Evolutionary conservation across 164 flowering plant species (phyloP), one percentile per base, ranked within the genome.

Genomic region (Chimonanthus praecox): DNA sequence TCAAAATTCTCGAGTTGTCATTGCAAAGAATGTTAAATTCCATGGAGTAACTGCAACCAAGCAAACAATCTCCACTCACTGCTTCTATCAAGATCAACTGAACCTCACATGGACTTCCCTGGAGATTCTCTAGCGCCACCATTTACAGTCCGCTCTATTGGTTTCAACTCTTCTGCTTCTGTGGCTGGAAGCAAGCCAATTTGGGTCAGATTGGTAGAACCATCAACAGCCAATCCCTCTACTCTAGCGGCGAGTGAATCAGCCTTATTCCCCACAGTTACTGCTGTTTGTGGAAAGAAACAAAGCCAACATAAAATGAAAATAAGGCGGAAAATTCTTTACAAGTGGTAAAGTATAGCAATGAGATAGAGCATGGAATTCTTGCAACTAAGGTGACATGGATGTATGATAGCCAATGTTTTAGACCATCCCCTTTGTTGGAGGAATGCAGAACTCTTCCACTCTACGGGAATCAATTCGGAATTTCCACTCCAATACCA

Each of bases 61-160:
- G 33, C 33, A 33, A 33, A 33, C 7, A 16, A 8, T 62, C 33
- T 62, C 7, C 65, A 20, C 6, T 62, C 65, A n/a, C 47, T 10
- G 21, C 11, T 11, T 66, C n/a, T 18, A 66, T 33, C 48, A 15
- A 66, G 68, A 44, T 44, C 4, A 66, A 45, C 47, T 10, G 4
- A 9, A 15, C 45, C 73, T 54, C 73, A 77, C 15, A 64, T 58
- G 46, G 69, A 73, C 16, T 71, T 71, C 69, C 45, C 64, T 21
- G 48, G 18, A 20, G 64, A 18, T 58, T 45, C 16, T 62, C 49
- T 61, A 50, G 71, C 58, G 21, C 20, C 33, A 21, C 48, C 67
- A 43, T 74, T 62, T 11, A 33, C 66, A 63, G 47, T 5, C 60
- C 7, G 67, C 58, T 69, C 18, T 46, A 18, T 49, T 58, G 58